These are phyloP conservation scores for Mycena epipterygia DNA, from an alignment of 768 basidiomycete species.

Conservation along the genomic window DNA sequence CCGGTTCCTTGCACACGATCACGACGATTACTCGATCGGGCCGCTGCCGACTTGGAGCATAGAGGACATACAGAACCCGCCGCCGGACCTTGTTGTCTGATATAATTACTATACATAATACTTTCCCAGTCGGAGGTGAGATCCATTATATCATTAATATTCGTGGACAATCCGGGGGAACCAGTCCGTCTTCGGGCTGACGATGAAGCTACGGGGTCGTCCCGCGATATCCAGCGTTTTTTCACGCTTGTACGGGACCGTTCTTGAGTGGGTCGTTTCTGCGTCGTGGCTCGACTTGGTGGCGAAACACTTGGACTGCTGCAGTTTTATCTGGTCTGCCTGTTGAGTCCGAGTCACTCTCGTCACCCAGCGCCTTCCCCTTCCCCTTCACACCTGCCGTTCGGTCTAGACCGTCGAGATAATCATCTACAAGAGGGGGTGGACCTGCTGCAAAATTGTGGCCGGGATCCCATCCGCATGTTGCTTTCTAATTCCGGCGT, in stretches of 20 bases:
- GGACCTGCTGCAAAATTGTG: conserved; percentile 65
- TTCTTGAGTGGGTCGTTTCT: background rate
- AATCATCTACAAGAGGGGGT: conserved; percentile 65
- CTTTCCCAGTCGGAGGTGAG: conserved; percentile 11
- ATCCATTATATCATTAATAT: conserved; percentile 23
- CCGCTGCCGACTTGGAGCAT: conserved; percentile 85
- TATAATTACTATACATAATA: background rate
- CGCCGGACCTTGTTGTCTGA: background rate
- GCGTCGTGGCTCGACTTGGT: background rate
- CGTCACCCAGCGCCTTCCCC: background rate
- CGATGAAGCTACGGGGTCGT: background rate
- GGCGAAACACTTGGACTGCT: background rate
- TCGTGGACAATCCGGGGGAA: conserved; percentile 35
- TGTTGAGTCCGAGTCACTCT: conserved; percentile 7
- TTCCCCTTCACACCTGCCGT: conserved; percentile 45
- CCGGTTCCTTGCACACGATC: conserved; percentile 75
- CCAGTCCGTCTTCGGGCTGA: conserved; percentile 37
- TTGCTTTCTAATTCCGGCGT: conserved; percentile 57
- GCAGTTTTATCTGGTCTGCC: too few relatives aligned
- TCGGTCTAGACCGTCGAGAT: conserved; percentile 55
- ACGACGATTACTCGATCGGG: conserved; percentile 73
- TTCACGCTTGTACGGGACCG: background rate
- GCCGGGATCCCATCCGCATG: conserved; percentile 73
- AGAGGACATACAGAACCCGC: conserved; percentile 58
- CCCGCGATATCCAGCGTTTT: background rate